Evolutionary conservation across 768 basidiomycete genomes (phyloP).

Genomic region (Tephrocybe sp.): DNA sequence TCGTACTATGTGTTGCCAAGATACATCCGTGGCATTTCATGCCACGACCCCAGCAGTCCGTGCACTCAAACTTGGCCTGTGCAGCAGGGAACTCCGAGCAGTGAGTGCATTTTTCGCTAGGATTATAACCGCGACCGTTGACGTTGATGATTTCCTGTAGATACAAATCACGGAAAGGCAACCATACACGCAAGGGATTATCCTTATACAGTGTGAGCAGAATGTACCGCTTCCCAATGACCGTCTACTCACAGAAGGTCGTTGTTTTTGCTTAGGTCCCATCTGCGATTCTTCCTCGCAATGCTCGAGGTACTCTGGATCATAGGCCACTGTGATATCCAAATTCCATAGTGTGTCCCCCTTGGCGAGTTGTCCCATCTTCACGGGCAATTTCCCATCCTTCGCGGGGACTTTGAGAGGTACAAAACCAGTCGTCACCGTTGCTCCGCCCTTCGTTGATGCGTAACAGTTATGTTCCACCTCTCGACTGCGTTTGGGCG

Average conservation of each 20-base stretch:
- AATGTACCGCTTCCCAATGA: neutral
- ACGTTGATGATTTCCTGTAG: constrained; percentile 8
- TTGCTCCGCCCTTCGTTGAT: neutral
- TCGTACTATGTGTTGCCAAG: neutral
- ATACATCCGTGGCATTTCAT: neutral
- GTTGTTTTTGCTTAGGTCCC: neutral
- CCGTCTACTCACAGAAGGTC: neutral
- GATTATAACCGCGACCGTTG: constrained; percentile 3
- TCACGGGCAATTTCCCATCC: too few relatives aligned
- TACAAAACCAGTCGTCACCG: neutral
- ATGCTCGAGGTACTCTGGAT: too few relatives aligned
- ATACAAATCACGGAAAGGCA: constrained; percentile 1
- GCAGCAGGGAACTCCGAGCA: neutral
- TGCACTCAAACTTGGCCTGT: constrained; percentile 7
- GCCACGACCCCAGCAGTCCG: neutral
- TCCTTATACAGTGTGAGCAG: neutral
- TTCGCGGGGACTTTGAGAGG: too few relatives aligned
- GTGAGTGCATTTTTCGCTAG: neutral
- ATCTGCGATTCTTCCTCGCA: too few relatives aligned
- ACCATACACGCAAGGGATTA: constrained; percentile 5
- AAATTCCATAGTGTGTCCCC: too few relatives aligned
- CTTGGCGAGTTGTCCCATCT: neutral
- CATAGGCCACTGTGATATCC: too few relatives aligned
- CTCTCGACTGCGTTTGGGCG: neutral
- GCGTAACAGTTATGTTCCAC: neutral